Evolutionary conservation across 2,329 filamentous ascomycete genomes (phyloP).

Genomic region (Metarhizium guizhouense): DNA sequence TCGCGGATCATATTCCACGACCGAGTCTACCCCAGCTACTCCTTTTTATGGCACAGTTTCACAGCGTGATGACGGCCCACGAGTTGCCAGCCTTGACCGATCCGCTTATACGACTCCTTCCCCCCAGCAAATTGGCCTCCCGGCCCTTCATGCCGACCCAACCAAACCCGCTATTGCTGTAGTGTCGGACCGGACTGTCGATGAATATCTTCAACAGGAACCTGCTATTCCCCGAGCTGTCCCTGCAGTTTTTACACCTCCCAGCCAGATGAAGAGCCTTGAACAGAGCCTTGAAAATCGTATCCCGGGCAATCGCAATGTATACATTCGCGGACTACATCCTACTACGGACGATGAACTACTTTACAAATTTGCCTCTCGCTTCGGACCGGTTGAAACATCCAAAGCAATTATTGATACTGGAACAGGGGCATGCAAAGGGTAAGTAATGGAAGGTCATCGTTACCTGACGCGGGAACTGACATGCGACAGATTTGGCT

Average conservation of each 20-base stretch:
- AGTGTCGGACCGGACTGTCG: slow-evolving; percentile 42
- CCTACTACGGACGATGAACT: slow-evolving; percentile 93
- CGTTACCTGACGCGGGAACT: slow-evolving; percentile 1
- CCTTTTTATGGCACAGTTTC: slow-evolving; percentile 52
- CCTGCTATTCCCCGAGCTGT: slow-evolving; percentile 81
- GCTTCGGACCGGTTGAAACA: slow-evolving; percentile 90
- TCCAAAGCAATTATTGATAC: slow-evolving; percentile 98
- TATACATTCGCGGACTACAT: slow-evolving; percentile 94
- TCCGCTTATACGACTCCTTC: slow-evolving; percentile 60
- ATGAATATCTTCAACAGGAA: slow-evolving; percentile 62
- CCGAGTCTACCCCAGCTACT: slow-evolving; percentile 56
- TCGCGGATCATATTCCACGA: slow-evolving; percentile 59
- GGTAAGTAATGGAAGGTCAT: slow-evolving; percentile 44
- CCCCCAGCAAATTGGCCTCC: slow-evolving; percentile 46
- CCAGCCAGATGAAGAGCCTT: slow-evolving; percentile 78
- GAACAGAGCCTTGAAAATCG: slow-evolving; percentile 93
- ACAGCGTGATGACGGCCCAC: slow-evolving; percentile 50
- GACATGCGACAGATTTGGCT: slow-evolving; percentile 66
- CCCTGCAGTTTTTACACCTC: slow-evolving; percentile 78
- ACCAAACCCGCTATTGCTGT: slow-evolving; percentile 32
- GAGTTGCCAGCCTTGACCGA: slow-evolving; percentile 50
- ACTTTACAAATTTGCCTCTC: slow-evolving; percentile 69
- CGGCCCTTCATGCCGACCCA: slow-evolving; percentile 29
- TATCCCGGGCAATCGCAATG: slow-evolving; percentile 85
- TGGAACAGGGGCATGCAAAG: slow-evolving; percentile 88